A percentile compares a stretch with the other conserved stretches of the same genome.
Evolutionary conservation across 768 basidiomycete species (phyloP).

Genomic region (Cubamyces sp.): DNA sequence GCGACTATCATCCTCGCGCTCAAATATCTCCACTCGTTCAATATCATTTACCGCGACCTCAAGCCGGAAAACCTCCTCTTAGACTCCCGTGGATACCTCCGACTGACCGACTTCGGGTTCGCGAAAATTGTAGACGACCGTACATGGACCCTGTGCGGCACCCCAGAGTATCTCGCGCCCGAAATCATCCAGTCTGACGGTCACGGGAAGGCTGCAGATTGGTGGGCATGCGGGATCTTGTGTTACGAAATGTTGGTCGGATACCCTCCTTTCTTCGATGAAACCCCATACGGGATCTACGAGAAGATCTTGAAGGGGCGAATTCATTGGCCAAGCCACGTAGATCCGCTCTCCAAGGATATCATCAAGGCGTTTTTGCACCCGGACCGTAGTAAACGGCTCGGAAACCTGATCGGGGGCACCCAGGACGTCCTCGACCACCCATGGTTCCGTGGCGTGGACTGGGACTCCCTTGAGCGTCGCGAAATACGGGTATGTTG

Average conservation of each 20-base stretch:
- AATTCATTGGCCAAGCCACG: constrained; percentile 88
- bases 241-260: constrained; percentile 99
- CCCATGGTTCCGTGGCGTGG: constrained; percentile 94
- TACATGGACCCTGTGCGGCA: constrained; percentile 97
- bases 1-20: constrained; percentile 95
- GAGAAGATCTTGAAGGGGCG: constrained; percentile 92
- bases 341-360: constrained; percentile 89
- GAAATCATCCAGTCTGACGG: constrained; percentile 98
- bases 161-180: constrained; percentile 95
- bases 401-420: constrained; percentile 93
- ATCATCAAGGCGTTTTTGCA: constrained; percentile 88
- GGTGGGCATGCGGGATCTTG: constrained; percentile 98
- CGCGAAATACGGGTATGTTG: constrained; percentile 79
- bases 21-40: constrained; percentile 92
- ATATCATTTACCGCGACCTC: constrained; percentile 98
- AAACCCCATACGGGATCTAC: constrained; percentile 97
- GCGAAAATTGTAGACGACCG: constrained; percentile 97
- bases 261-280: constrained; percentile 98
- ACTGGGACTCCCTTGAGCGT: constrained; percentile 87
- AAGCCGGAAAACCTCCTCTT: constrained; percentile 99
- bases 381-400: constrained; percentile 86
- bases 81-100: constrained; percentile 90
- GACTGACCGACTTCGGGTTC: constrained; percentile 97
- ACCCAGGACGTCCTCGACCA: constrained; percentile 90
- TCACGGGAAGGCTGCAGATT: constrained; percentile 97